phyloP scores from a whole-genome alignment of 805 yeast genomes.

The Metschnikowia amazonensis region DNA sequence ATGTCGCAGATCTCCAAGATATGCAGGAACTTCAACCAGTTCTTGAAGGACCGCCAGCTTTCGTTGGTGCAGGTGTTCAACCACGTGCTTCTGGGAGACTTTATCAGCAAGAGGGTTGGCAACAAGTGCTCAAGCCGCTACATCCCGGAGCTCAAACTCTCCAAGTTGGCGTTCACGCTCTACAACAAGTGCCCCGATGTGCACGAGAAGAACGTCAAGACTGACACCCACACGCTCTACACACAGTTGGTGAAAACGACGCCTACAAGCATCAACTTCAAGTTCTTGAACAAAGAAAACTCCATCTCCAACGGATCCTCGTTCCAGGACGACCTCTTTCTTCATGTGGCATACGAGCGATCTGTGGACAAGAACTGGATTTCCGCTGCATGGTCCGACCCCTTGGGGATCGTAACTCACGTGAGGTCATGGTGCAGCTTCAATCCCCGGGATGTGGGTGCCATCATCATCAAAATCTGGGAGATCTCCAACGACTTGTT shows the following conservation, averaged over 20 bases:
- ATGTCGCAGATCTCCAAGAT: conserved; percentile 44
- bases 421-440: conserved; percentile 62
- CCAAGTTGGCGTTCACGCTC: conserved; percentile 48
- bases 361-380: conserved; percentile 82
- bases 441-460: conserved; percentile 29
- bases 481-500: conserved; percentile 47
- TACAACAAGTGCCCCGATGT: conserved; percentile 54
- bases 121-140: conserved; percentile 20
- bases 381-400: conserved; percentile 86
- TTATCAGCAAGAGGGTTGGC: conserved; percentile 21
- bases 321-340: conserved; percentile 61
- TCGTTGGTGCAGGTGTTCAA: conserved; percentile 38
- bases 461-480: conserved; percentile 67
- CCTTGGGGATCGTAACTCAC: conserved; percentile 60
- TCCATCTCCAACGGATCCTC: conserved; percentile 13
- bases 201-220: conserved; percentile 4
- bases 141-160: conserved; percentile 33
- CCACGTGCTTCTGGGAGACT: conserved; percentile 32
- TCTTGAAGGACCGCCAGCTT: conserved; percentile 35
- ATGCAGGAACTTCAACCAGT: conserved; percentile 44
- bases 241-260: conserved; percentile 37
- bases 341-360: conserved; percentile 83
- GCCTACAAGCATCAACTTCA: conserved; percentile 30
- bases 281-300: conserved; percentile 19
- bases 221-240: conserved; percentile 17